These are phyloP conservation scores for Stygiomarasmius scandens DNA, from an alignment of 1,284 basidiomycete species.

Conservation along the genomic window DNA sequence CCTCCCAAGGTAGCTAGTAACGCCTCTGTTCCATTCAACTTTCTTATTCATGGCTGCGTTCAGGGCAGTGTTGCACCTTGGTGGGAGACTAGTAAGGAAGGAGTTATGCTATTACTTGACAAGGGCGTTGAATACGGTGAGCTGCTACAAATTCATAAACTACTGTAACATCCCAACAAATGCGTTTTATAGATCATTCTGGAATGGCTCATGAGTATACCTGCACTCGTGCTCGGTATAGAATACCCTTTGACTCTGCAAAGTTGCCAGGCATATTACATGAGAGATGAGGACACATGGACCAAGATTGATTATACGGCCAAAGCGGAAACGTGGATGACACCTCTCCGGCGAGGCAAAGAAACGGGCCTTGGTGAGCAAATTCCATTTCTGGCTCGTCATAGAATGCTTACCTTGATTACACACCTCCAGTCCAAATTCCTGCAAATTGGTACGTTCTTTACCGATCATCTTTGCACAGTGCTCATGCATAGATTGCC, in stretches of 20 bases:
- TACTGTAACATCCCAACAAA: not conserved
- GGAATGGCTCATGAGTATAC: constrained; percentile 64
- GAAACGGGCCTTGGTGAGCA: constrained; percentile 48
- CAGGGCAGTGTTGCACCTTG: constrained; percentile 67
- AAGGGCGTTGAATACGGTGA: constrained; percentile 78
- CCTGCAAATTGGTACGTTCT: constrained; percentile 64
- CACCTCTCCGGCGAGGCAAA: constrained; percentile 67
- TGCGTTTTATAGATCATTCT: constrained; percentile 56
- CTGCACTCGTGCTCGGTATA: not conserved
- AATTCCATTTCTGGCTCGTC: constrained; percentile 23
- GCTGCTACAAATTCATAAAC: constrained; percentile 5
- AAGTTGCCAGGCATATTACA: constrained; percentile 73
- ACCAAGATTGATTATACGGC: constrained; percentile 72
- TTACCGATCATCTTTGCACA: not conserved
- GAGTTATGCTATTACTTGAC: constrained; percentile 67
- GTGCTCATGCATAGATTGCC: not conserved
- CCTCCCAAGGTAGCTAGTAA: constrained; percentile 57
- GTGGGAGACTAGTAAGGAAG: constrained; percentile 80
- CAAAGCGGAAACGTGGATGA: constrained; percentile 74
- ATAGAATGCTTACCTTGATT: not conserved
- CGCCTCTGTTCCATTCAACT: constrained; percentile 15
- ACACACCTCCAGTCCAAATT: constrained; percentile 56
- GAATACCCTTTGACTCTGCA: constrained; percentile 7
- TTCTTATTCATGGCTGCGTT: not conserved
- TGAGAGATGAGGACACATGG: constrained; percentile 73